Base-by-base conservation (phyloP, 208 protist genomes). In the Acanthamoeba polyphaga region DNA sequence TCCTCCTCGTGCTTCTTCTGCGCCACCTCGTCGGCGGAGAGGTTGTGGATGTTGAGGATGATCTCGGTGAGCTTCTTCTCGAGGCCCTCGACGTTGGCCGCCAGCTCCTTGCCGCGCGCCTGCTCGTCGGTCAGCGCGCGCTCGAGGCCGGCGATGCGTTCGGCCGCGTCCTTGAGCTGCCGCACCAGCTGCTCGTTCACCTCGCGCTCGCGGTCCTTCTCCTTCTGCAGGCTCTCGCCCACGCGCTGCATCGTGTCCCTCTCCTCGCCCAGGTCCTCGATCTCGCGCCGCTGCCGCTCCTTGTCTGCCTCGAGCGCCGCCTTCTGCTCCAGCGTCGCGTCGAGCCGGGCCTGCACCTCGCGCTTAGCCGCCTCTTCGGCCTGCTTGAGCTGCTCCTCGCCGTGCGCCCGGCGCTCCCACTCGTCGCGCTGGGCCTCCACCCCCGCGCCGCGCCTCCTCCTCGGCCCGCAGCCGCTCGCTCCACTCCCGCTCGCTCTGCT, bases 41-140 rank as follows among this genome's bases (percentile, higher is more conserved):
- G 74, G 46, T 82, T 82, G 74, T 82, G 74, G 17, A 82, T 82
- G 74, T 82, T 82, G 74, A 82, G 74, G 10, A 82, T 34, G 74
- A 82, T 82, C 22, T 82, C 74, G 38, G 74, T 82, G 38, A 82
- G 74, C 74, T 82, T 82, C 74, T 82, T 82, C 46, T 82, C 74
- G 12, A 82, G 74, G 38, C 74, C 74, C 32, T 82, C 74, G 6
- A 82, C 74, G 74, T 82, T 82, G 43, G 9, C 74, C 17, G 46
- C 22, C n/a, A 82, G 74, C 46, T 82, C 74, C 74, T 82, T 82
- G 74, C 53, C 53, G 38, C 74, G 74, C 34, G 9, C 74, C 43
- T 53, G 29, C 74, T 82, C 74, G 19, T 82, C 74, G 34, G 4
- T 51, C 34, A 82, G 46, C 38, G 8, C 17, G 32, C 46, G 74